A percentile compares a stretch with the other conserved stretches of the same genome.
phyloP scores from a whole-genome alignment of 2,329 filamentous ascomycete species.

The Beauveria scarabaeidicola region DNA sequence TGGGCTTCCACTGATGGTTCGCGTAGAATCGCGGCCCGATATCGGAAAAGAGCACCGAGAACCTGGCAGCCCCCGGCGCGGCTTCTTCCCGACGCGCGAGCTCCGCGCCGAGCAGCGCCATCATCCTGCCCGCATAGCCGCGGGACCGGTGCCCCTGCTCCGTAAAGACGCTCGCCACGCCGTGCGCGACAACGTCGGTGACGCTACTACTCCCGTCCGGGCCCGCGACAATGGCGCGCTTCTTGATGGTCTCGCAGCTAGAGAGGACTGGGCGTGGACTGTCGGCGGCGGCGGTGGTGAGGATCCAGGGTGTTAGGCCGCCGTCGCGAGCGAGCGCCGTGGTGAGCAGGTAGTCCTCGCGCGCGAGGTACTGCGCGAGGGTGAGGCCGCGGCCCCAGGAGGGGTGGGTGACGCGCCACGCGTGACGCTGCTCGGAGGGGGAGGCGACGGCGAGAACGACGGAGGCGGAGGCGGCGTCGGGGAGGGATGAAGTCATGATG shows the following conservation, averaged over 20 bases:
- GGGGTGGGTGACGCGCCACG: constrained; percentile 47
- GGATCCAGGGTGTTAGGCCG: constrained; percentile 56
- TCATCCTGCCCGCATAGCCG: constrained; percentile 73
- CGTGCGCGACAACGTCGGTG: constrained; percentile 56
- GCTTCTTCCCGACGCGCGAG: constrained; percentile 24
- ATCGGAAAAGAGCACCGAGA: constrained; percentile 79
- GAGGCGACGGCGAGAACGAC: constrained; percentile 49
- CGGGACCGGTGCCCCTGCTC: constrained; percentile 56
- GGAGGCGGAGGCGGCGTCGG: constrained; percentile 6
- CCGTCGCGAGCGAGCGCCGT: constrained; percentile 49
- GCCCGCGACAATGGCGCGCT: constrained; percentile 42
- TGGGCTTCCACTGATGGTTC: constrained; percentile 66
- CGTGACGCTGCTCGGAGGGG: constrained; percentile 40
- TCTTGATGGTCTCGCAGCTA: constrained; percentile 56
- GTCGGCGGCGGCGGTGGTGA: constrained; percentile 41
- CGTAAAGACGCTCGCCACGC: constrained; percentile 74
- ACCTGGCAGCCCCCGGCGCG: constrained; percentile 35
- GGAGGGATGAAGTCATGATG: constrained; percentile 9
- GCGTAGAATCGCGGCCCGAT: constrained; percentile 80
- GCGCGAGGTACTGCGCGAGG: constrained; percentile 46
- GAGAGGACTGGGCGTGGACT: constrained; percentile 47
- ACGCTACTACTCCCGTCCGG: constrained; percentile 22
- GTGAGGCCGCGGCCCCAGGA: constrained; percentile 53
- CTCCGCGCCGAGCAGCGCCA: constrained; percentile 50
- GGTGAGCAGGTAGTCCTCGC: constrained; percentile 49